Base-by-base conservation (phyloP, 495 filamentous ascomycete species). In the Penicillium maclennaniae region DNA sequence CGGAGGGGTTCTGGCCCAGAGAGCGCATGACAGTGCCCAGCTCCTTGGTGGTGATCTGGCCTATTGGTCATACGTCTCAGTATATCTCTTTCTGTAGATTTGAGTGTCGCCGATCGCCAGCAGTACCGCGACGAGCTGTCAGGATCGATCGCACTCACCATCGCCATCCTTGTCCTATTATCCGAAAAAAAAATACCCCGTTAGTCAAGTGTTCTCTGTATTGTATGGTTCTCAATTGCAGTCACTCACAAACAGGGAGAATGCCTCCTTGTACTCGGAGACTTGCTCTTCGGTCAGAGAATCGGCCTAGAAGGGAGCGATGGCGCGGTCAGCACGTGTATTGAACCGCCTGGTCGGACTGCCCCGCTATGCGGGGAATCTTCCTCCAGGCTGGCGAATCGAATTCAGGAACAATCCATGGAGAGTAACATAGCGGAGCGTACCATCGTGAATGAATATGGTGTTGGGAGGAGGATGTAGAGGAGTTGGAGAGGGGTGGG, bases 261-360 rank as follows among this genome's bases (percentile, higher is more conserved):
- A 98, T 43, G 93, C 93, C 79, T 98, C 95, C 87, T 97, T 98
- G 78, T 97, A 98, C 79, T 98, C 93, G 70, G 92, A 96, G 64
- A 98, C 92, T 83, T 98, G 93, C 76, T 98, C 93, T 81, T 97
- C 93, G 63, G 93, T 97, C 59, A 98, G 84, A 69, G 89, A 87
- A 70, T 95, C 89, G 70, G 89, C 89, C 89, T 93, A 67, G 63
- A 53, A 19, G 21, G 16, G 9, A 56, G 51, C 49, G 51, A 57
- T 58, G 61, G 60, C 60, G 65, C 60, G 49, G 56, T 65, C 55
- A 65, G 66, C 21, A 40, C 55, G 53, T 42, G 53, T 60, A 31
- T 56, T 52, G 45, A 51, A 55, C 51, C 38, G 43, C 42, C 38
- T 26, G 53, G 47, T 59, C 47, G 43, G 51, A 34, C 49, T 68